Conservation (phyloP, 306 rosid species). For the Quercus engelmannii region DNA sequence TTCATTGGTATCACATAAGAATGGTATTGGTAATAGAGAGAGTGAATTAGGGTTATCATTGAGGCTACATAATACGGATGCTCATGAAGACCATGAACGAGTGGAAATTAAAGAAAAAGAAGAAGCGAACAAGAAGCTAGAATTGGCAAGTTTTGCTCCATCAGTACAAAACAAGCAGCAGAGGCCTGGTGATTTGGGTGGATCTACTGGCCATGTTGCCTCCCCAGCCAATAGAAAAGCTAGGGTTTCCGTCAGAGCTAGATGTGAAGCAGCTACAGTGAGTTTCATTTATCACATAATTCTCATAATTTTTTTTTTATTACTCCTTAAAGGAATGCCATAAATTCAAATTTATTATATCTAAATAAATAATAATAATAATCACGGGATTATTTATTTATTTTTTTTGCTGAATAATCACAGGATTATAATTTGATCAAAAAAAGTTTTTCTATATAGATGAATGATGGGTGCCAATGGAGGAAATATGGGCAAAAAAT, state of each 20-base stretch:
- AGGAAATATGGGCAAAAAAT: conserved; percentile 96
- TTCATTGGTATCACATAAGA: conserved; percentile 19
- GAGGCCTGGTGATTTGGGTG: conserved; percentile 20
- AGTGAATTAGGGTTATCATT: conserved; percentile 68
- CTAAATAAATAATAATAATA: too few relatives aligned
- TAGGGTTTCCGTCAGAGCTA: conserved; percentile 96
- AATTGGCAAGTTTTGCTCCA: conserved; percentile 16
- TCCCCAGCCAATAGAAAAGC: conserved; percentile 70
- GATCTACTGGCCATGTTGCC: conserved; percentile 35
- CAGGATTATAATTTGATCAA: neutral
- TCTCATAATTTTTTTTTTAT: neutral
- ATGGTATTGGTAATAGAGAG: conserved; percentile 21
- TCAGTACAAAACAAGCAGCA: conserved; percentile 47
- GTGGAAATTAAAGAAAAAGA: conserved; percentile 1
- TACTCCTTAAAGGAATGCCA: too few relatives aligned
- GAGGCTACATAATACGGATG: conserved; percentile 47
- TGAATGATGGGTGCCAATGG: conserved; percentile 98
- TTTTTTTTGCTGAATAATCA: too few relatives aligned
- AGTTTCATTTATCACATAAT: conserved; percentile 14
- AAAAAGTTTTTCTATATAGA: conserved; percentile 27
- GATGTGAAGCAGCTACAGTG: conserved; percentile 90
- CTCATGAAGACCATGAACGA: conserved; percentile 22
- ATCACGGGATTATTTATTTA: neutral
- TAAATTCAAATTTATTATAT: too few relatives aligned
- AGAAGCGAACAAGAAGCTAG: conserved; percentile 12